A percentile compares a stretch with the other conserved stretches of the same genome.
Conservation (phyloP, 1,284 basidiomycete species). For the Irpex sp. region DNA sequence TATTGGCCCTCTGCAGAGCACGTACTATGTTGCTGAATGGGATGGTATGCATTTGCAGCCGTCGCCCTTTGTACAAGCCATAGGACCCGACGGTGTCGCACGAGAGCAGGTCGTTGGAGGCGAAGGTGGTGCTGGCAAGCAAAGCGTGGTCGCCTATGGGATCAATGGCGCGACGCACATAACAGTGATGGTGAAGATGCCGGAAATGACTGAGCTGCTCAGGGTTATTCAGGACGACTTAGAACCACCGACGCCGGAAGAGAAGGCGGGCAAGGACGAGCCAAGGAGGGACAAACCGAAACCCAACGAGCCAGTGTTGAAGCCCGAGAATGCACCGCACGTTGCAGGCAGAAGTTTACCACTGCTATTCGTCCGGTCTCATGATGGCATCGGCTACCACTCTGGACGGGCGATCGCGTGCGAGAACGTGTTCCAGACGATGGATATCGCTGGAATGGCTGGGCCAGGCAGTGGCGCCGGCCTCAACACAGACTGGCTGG, state of each 20-base stretch:
- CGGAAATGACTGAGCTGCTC: constrained; percentile 64
- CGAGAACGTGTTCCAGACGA: constrained; percentile 72
- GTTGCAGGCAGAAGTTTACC: constrained; percentile 63
- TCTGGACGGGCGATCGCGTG: constrained; percentile 80
- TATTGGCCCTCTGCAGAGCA: constrained; percentile 67
- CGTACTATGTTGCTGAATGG: background rate
- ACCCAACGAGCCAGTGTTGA: constrained; percentile 15
- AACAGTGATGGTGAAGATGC: constrained; percentile 77
- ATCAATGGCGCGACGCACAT: constrained; percentile 53
- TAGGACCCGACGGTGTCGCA: constrained; percentile 12
- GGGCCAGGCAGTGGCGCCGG: constrained; percentile 3
- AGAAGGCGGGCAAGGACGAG: constrained; percentile 10
- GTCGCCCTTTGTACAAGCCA: constrained; percentile 42
- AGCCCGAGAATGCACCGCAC: constrained; percentile 15
- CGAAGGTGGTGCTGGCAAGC: background rate
- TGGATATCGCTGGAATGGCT: constrained; percentile 42
- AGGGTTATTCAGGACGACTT: constrained; percentile 71
- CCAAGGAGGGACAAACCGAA: constrained; percentile 13
- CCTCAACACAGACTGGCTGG: constrained; percentile 46
- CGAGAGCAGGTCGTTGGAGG: constrained; percentile 4
- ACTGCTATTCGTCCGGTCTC: constrained; percentile 69
- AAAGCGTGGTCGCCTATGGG: constrained; percentile 5
- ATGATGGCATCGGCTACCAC: constrained; percentile 79
- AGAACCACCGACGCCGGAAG: constrained; percentile 40
- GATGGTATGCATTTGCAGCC: constrained; percentile 38